Base-by-base conservation (phyloP, 225 moss, liverwort and hornwort genomes). In the Physcomitrium patens region DNA sequence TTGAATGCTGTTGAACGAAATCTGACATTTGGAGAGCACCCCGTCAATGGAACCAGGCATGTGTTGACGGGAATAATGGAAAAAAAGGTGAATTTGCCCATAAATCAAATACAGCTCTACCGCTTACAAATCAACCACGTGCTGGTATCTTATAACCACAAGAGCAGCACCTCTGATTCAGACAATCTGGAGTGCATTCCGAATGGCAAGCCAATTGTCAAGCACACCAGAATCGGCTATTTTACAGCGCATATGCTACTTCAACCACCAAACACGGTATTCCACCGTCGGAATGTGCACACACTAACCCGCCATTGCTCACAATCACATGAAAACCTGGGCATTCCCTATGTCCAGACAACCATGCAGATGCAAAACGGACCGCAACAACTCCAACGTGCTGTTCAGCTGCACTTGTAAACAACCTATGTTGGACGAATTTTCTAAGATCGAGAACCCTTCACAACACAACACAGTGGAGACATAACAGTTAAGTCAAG, bases 241-340 rank as follows among this genome's bases (percentile, higher is more conserved):
- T 62, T 46, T 62, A 60, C 61, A 78, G 52, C 72, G 73, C 67
- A 75, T 11, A 49, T 78, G 72, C 67, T 7, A 68, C 16, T 61
- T 48, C 45, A 51, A 19, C 27, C 60, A 53, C 79, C 76, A 16
- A 67, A 53, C 52, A 68, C 69, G 72, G 63, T 63, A 75, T 68
- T 76, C 76, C 67, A 65, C 57, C 14, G 46, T 27, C 20, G 61
- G 54, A 24, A 60, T 31, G 41, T 46, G 53, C 60, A 45, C 42
- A 69, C 56, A 69, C 69, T 69, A 56, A 22, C 24, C 37, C 27
- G 49, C 24, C 43, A 44, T 45, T 68, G 10, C 11, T 56, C 11
- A 62, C 71, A 56, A 27, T 75, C 62, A 55, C 49, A 71, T 75
- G 65, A 22, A 66, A 79, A 83, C 43, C 79, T 75, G 62, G 70